Base-by-base conservation (phyloP, 2,329 filamentous ascomycete genomes). In the Hymenoscyphus fraxineus region DNA sequence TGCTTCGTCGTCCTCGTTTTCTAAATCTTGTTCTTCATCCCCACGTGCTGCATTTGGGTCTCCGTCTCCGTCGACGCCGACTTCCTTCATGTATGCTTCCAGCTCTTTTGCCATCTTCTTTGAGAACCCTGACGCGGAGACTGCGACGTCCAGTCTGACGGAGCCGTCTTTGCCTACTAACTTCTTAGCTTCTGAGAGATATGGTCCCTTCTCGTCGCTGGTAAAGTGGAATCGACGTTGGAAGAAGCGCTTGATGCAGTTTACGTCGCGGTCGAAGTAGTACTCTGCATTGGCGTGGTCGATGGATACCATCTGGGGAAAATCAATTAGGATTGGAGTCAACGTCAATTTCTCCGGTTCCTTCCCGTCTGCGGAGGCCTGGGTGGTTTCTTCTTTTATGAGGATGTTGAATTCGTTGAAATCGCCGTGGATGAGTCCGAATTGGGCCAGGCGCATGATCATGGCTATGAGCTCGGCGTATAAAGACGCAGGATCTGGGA, bases 361-460 rank as follows among this genome's bases (percentile, higher is more conserved):
- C 6, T 81, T 77, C 6, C 78, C 77, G 27, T 78, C 78, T 16
- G 72, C 77, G 16, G 72, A 64, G 10, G 72, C 68, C 22, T 76
- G 71, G 40, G 74, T 69, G 40, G 74, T 75, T 58, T 82, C 86
- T 76, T 98, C 94, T 75, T 95, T 92, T 76, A 99, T 88, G 40
- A 99, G 81, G 68, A 99, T 94, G 77, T 99, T 99, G 83, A 99
- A 99, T 77, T 99, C 96, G 80, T 99, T 99, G 81, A 96, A 99
- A 76, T 99, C 95, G 67, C 95, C 95, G 75, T 99, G 95, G 67
- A 99, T 99, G 58, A 99, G 81, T 6, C 95, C 95, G 70, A 93
- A 88, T 67, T 87, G 87, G 6, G 95, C 94, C 51, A 99, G 82
- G 35, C 88, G 85, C 55, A 99, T 81, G 63, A 99, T 92, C 71